phyloP scores from a whole-genome alignment of 2,329 filamentous ascomycete genomes.

The Tolypocladium tropicale region DNA sequence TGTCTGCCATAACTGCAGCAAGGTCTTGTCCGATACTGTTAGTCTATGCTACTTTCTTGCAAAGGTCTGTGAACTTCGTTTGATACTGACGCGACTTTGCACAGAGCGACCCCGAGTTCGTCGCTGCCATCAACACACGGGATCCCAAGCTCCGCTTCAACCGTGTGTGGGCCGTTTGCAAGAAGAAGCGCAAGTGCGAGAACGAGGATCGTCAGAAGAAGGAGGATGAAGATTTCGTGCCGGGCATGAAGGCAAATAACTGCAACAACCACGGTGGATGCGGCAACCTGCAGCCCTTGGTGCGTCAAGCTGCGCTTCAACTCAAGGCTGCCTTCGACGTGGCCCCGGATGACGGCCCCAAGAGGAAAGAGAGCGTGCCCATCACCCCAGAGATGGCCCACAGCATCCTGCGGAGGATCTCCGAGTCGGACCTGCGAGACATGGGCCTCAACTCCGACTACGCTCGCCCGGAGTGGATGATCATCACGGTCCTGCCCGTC shows the following conservation, averaged over 20 bases:
- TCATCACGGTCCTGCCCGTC: slow-evolving; percentile 88
- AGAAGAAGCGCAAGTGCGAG: slow-evolving; percentile 77
- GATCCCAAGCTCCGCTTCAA: slow-evolving; percentile 94
- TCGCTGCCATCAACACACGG: slow-evolving; percentile 69
- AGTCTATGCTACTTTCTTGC: slow-evolving; percentile 52
- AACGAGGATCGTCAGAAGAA: slow-evolving; percentile 63
- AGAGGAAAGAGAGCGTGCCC: slow-evolving; percentile 65
- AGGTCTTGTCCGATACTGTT: slow-evolving; percentile 95
- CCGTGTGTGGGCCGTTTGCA: slow-evolving; percentile 83
- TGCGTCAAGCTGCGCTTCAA: slow-evolving; percentile 78
- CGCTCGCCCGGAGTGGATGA: slow-evolving; percentile 96
- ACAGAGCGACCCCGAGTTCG: slow-evolving; percentile 77
- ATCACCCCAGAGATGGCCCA: slow-evolving; percentile 80
- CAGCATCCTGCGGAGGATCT: slow-evolving; percentile 77
- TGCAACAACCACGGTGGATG: slow-evolving; percentile 70
- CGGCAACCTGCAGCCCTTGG: slow-evolving; percentile 79
- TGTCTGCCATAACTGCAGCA: slow-evolving; percentile 98
- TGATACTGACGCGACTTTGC: slow-evolving; percentile 49
- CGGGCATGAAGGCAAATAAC: slow-evolving; percentile 42
- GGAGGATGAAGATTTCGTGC: slow-evolving; percentile 58
- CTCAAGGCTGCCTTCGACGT: slow-evolving; percentile 67
- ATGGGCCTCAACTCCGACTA: slow-evolving; percentile 94
- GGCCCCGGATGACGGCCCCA: slow-evolving; percentile 54
- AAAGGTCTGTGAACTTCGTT: slow-evolving; percentile 36
- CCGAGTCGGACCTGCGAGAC: slow-evolving; percentile 67